Percentiles rank a stretch among this genome's conserved stretches.
phyloP scores from a whole-genome alignment of 2,329 filamentous ascomycete species.

The Colletotrichum cereale region DNA sequence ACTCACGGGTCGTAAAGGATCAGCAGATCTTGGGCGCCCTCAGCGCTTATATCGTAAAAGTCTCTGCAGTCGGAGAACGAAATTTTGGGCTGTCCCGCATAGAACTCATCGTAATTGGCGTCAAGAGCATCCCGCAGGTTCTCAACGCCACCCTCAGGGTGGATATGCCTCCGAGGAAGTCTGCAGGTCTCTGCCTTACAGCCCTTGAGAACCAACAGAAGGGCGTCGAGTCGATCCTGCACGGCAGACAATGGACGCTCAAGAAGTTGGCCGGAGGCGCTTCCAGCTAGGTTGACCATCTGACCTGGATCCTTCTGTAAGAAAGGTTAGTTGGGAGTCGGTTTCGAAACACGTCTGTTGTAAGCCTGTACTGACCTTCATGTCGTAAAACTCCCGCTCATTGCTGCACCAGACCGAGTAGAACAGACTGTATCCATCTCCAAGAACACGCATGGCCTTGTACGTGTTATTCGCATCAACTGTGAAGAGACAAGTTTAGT shows the following conservation, averaged over 20 bases:
- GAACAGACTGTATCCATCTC: constrained; percentile 68
- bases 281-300: constrained; percentile 57
- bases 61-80: constrained; percentile 65
- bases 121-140: constrained; percentile 65
- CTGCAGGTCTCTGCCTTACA: constrained; percentile 67
- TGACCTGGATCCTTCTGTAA: constrained; percentile 65
- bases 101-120: constrained; percentile 64
- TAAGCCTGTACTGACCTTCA: constrained; percentile 57
- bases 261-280: constrained; percentile 43
- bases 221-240: constrained; percentile 65
- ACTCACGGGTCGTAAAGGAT: constrained; percentile 32
- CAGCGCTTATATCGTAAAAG: constrained; percentile 68
- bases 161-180: constrained; percentile 68
- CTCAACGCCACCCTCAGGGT: constrained; percentile 64
- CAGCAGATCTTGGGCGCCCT: constrained; percentile 60
- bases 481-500: not conserved
- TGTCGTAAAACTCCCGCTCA: constrained; percentile 75
- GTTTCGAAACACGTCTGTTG: not conserved
- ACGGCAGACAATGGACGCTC: constrained; percentile 55
- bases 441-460: constrained; percentile 69
- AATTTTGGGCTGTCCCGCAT: constrained; percentile 62
- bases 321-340: not conserved
- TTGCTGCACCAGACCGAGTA: constrained; percentile 79
- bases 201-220: constrained; percentile 71
- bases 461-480: constrained; percentile 65